Percentiles rank a stretch among this genome's conserved stretches.
Evolutionary conservation across 345 rosid genomes (phyloP).

Genomic region (Syzygium jambos): DNA sequence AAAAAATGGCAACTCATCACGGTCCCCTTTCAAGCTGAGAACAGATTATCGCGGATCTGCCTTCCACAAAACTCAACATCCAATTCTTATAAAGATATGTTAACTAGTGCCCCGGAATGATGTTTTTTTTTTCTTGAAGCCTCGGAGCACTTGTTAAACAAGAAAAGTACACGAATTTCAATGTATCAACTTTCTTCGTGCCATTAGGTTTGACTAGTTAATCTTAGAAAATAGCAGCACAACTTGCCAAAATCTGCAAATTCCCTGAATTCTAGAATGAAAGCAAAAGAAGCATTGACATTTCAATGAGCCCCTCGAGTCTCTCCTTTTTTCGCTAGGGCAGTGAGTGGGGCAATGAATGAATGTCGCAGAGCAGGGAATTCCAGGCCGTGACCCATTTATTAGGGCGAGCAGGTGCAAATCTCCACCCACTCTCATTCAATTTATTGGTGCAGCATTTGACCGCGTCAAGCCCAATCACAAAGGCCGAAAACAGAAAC

Average conservation of each 20-base stretch:
- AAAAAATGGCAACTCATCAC: too few relatives aligned
- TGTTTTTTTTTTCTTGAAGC: not conserved
- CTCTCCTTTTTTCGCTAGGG: not conserved
- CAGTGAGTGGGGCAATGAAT: not conserved
- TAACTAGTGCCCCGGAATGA: too few relatives aligned
- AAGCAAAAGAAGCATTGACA: not conserved
- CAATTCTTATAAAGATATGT: not conserved
- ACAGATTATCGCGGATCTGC: not conserved
- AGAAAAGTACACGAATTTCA: not conserved
- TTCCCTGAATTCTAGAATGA: not conserved
- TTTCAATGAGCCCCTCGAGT: not conserved
- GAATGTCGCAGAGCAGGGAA: not conserved
- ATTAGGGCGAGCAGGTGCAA: slow-evolving; percentile 2
- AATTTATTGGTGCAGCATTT: not conserved
- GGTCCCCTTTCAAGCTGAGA: not conserved
- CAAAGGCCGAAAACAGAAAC: not conserved
- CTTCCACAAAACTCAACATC: not conserved
- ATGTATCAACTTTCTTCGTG: not conserved
- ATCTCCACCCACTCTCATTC: slow-evolving; percentile 5
- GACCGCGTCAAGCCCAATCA: not conserved
- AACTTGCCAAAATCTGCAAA: not conserved
- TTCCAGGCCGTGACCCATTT: not conserved
- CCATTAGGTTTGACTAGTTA: not conserved
- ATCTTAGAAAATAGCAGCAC: not conserved
- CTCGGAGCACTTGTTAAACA: not conserved